Evolutionary conservation across 225 moss, liverwort and hornwort species (phyloP).

Genomic region (Physcomitrium patens): DNA sequence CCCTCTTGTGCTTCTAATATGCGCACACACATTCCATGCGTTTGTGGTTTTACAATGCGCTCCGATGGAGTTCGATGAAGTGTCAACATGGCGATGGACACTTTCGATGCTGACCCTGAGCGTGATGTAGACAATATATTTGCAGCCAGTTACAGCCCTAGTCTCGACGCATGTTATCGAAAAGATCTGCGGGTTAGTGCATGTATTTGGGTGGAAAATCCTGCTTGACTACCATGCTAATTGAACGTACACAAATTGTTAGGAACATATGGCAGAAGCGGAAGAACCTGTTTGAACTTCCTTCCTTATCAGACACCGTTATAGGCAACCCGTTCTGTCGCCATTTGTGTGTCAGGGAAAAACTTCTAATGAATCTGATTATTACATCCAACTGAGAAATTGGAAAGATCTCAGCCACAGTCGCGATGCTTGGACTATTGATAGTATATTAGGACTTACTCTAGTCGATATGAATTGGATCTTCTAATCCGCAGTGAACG

Average conservation of each 20-base stretch:
- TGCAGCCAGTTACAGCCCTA: constrained; percentile 51
- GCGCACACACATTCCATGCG: too few species aligned
- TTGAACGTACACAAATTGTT: constrained; percentile 3
- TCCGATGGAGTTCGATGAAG: constrained; percentile 45
- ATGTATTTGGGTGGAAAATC: constrained; percentile 33
- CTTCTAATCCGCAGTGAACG: constrained; percentile 18
- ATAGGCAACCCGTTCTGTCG: too few species aligned
- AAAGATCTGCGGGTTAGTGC: constrained; percentile 44
- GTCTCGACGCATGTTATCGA: constrained; percentile 47
- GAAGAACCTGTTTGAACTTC: too few species aligned
- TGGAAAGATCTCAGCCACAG: too few species aligned
- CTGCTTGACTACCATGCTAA: constrained; percentile 42
- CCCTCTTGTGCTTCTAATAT: too few species aligned
- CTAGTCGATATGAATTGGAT: constrained; percentile 34
- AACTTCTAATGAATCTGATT: too few species aligned
- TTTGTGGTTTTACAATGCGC: constrained; percentile 14
- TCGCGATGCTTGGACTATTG: too few species aligned
- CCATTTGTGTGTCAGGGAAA: too few species aligned
- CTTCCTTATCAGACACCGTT: too few species aligned
- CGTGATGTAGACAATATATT: constrained; percentile 34
- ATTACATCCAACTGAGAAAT: too few species aligned
- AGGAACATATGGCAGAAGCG: background rate
- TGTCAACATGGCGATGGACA: constrained; percentile 42
- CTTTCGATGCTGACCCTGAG: constrained; percentile 47
- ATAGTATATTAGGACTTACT: constrained; percentile 15